Evolutionary conservation across 2,329 filamentous ascomycete species (phyloP).

Genomic region (Ophiostoma himal-ulmi): DNA sequence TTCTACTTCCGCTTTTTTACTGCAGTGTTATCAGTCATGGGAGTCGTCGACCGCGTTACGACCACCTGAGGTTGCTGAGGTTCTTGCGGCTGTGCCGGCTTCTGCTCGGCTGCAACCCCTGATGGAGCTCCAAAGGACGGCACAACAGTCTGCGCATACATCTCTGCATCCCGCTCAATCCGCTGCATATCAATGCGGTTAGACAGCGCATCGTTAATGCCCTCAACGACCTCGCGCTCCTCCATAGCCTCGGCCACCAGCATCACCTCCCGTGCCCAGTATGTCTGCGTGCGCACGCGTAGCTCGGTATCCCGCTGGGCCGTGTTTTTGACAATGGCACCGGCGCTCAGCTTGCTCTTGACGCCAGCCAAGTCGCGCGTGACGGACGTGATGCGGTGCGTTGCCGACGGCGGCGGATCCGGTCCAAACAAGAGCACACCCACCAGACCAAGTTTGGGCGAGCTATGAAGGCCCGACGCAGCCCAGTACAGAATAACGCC

Average conservation of each 20-base stretch:
- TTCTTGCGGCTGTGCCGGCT: neutral
- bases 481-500: conserved; percentile 67
- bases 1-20: neutral
- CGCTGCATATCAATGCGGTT: conserved; percentile 57
- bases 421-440: conserved; percentile 39
- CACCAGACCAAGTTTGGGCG: conserved; percentile 16
- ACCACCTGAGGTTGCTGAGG: neutral
- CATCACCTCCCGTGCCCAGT: conserved; percentile 74
- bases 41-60: neutral
- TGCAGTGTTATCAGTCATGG: neutral
- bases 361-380: conserved; percentile 53
- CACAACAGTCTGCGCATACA: conserved; percentile 48
- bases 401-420: conserved; percentile 52
- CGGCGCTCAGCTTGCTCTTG: conserved; percentile 62
- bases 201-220: conserved; percentile 61
- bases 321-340: conserved; percentile 75
- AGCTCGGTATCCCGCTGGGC: conserved; percentile 66
- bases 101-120: neutral
- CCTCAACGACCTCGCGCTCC: conserved; percentile 67
- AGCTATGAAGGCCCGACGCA: conserved; percentile 59
- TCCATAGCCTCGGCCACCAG: conserved; percentile 71
- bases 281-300: conserved; percentile 59
- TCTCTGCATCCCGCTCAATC: conserved; percentile 59
- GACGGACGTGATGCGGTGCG: conserved; percentile 59
- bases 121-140: conserved; percentile 20